phyloP scores from a whole-genome alignment of 2,329 filamentous ascomycete species.

The Penicillium sp. region DNA sequence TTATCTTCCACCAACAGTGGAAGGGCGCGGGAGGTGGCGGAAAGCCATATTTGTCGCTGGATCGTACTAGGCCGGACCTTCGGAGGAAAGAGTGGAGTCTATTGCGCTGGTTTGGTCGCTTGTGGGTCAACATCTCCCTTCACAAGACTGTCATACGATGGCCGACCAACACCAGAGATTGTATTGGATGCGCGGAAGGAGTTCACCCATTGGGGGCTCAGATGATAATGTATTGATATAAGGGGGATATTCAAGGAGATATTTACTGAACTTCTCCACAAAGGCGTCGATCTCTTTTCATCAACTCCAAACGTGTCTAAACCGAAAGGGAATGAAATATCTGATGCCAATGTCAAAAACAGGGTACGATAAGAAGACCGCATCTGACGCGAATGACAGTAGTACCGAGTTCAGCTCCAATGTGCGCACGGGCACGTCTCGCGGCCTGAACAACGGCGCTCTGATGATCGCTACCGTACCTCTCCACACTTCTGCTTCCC shows the following conservation, averaged over 20 bases:
- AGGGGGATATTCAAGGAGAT: background rate
- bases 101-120: background rate
- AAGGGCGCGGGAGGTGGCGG: background rate
- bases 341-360: background rate
- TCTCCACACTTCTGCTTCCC: conserved; percentile 15
- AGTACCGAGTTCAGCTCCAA: background rate
- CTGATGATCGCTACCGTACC: conserved; percentile 3
- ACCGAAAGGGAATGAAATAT: background rate
- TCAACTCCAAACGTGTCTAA: background rate
- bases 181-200: too few relatives aligned
- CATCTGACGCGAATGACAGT: background rate
- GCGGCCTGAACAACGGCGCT: conserved; percentile 1
- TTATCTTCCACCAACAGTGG: background rate
- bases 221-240: background rate
- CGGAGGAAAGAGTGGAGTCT: background rate
- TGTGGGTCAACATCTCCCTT: background rate
- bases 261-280: background rate
- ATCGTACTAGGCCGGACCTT: background rate
- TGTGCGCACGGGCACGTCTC: conserved; percentile 1
- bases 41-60: background rate
- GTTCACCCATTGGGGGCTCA: too few relatives aligned
- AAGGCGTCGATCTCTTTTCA: background rate
- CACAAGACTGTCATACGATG: conserved; percentile 5
- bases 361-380: background rate
- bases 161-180: background rate